Evolutionary conservation across 768 basidiomycete genomes (phyloP).

Genomic region (Cyclocybe cylindracea): DNA sequence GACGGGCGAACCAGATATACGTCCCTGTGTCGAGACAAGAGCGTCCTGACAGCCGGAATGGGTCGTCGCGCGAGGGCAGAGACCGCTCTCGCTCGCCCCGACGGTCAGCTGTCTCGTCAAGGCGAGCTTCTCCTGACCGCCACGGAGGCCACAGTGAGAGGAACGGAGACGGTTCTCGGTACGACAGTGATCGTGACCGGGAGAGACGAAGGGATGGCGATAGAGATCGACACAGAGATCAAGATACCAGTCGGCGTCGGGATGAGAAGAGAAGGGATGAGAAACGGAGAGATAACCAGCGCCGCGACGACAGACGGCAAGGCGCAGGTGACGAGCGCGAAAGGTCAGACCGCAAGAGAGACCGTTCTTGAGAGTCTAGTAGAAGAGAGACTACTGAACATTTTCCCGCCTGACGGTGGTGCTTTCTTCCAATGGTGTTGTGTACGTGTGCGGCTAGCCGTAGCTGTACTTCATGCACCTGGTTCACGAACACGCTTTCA

Average conservation of each 20-base stretch:
- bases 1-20: slow-evolving; percentile 72
- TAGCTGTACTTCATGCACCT: too few relatives aligned
- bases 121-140: slow-evolving; percentile 51
- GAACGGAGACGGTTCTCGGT: slow-evolving; percentile 10
- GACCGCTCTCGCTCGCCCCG: slow-evolving; percentile 39
- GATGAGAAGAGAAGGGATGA: slow-evolving; percentile 16
- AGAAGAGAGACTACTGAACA: slow-evolving; percentile 9
- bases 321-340: not conserved
- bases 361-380: slow-evolving; percentile 6
- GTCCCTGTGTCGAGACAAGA: slow-evolving; percentile 81
- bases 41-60: slow-evolving; percentile 31
- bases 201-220: slow-evolving; percentile 31
- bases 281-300: slow-evolving; percentile 8
- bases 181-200: slow-evolving; percentile 14
- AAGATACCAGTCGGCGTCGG: slow-evolving; percentile 24
- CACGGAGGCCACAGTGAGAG: slow-evolving; percentile 13
- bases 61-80: slow-evolving; percentile 28
- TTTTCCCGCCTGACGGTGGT: too few relatives aligned
- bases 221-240: slow-evolving; percentile 32
- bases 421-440: too few relatives aligned
- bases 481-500: too few relatives aligned
- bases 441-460: too few relatives aligned
- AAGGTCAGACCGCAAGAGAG: slow-evolving; percentile 8
- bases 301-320: slow-evolving; percentile 1
- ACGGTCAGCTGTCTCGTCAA: slow-evolving; percentile 43